Conservation (phyloP, 208 protist species). For the Leishmania guyanensis region DNA sequence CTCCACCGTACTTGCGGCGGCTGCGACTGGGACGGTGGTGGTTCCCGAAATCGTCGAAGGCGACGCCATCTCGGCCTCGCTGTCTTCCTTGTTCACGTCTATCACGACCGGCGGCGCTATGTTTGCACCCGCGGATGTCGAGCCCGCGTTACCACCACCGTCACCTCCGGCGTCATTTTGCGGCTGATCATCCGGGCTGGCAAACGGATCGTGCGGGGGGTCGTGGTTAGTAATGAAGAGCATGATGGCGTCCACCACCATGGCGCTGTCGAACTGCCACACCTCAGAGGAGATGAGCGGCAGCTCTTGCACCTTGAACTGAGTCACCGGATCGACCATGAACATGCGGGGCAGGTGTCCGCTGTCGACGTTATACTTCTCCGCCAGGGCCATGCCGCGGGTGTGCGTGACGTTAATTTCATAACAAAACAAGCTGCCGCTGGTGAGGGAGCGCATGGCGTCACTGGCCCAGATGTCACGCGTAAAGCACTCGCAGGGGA, state of each 20-base stretch:
- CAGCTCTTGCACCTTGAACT: constrained; percentile 46
- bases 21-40: not conserved
- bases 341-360: constrained; percentile 49
- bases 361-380: constrained; percentile 45
- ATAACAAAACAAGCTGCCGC: constrained; percentile 49
- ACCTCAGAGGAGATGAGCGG: constrained; percentile 20
- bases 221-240: constrained; percentile 46
- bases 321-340: constrained; percentile 76
- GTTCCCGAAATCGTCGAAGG: constrained; percentile 21
- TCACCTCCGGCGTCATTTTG: not conserved
- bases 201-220: constrained; percentile 33
- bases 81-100: constrained; percentile 33
- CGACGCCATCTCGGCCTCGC: constrained; percentile 32
- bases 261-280: constrained; percentile 37
- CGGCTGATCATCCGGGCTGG: constrained; percentile 1
- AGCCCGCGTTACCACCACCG: not conserved
- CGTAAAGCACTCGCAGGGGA: constrained; percentile 64
- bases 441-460: constrained; percentile 34
- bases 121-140: not conserved
- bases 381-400: constrained; percentile 38
- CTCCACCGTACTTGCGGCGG: not conserved
- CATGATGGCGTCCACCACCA: constrained; percentile 48
- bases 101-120: constrained; percentile 3
- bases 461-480: constrained; percentile 74
- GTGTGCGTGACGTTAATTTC: constrained; percentile 52